Conservation (phyloP, 805 yeast genomes). For the Lipomyces sp. region DNA sequence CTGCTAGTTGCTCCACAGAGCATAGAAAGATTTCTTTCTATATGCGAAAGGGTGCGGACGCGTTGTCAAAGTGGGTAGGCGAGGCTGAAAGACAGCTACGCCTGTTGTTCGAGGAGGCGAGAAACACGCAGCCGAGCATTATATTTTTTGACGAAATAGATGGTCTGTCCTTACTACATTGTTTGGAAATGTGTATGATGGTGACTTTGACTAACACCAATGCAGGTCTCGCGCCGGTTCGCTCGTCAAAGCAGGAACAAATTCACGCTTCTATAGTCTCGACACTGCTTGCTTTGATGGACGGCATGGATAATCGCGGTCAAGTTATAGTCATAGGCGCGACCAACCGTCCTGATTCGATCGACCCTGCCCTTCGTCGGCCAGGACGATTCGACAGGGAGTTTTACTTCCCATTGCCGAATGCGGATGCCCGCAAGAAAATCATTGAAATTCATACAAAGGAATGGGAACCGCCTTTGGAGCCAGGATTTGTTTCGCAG, state of each 20-base stretch:
- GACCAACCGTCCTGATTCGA: conserved; percentile 94
- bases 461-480: conserved; percentile 78
- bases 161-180: conserved; percentile 46
- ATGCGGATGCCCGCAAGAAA: conserved; percentile 67
- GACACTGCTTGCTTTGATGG: conserved; percentile 92
- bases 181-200: not conserved
- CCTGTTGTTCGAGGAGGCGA: conserved; percentile 90
- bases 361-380: conserved; percentile 95
- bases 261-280: conserved; percentile 97
- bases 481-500: conserved; percentile 54
- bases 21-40: conserved; percentile 87
- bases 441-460: conserved; percentile 82
- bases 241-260: conserved; percentile 96
- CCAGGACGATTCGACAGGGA: conserved; percentile 98
- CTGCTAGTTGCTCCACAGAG: conserved; percentile 87
- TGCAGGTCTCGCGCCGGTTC: conserved; percentile 75
- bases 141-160: conserved; percentile 97
- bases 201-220: no score
- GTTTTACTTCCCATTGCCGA: conserved; percentile 93
- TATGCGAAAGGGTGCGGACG: conserved; percentile 98
- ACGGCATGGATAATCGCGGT: conserved; percentile 98
- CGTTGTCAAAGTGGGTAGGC: conserved; percentile 97
- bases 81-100: conserved; percentile 96
- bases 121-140: conserved; percentile 90
- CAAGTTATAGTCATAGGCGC: conserved; percentile 98